Base-by-base conservation (phyloP, 768 basidiomycete species). In the Mrakia blollopis region DNA sequence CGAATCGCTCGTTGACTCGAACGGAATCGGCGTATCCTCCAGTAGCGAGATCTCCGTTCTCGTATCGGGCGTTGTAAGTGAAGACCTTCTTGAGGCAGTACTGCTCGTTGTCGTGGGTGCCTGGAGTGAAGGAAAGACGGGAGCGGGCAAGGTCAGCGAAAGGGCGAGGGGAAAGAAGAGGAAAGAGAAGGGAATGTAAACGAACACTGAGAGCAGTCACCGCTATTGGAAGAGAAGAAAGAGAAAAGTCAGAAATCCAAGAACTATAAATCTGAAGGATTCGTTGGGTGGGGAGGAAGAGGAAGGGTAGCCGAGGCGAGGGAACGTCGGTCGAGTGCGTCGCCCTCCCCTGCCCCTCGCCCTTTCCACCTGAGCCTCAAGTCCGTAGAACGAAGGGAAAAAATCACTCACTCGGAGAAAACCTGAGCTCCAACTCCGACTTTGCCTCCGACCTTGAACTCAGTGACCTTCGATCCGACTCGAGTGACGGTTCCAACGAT, bases 341-440 rank as follows among this genome's bases (percentile, higher is more conserved):
- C 10, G 47, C 47, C 47, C 16, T 50, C 18, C 9, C n/a, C n/a
- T n/a, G n/a, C 10, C 16, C 47, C 21, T 21, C 47, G 47, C 3
- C 7, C 18, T 18, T 18, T 21, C 47, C 2, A 4, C 47, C 13
- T 50, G 39, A 41, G 6, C 11, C 47, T 21, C 47, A 21, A 21
- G 47, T n/a, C n/a, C n/a, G n/a, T n/a, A 18, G 21, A 50, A 50
- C 5, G 7, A 50, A 18, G 5, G 18, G 1, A 50, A 21, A 50
- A 44, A 13, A 44, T 2, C 14, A 44, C 47, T 50, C 47, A 50
- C 47, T 89, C 90, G 23, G 87, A 86, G 71, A 86, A 85, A 37
- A 87, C 87, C 78, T 88, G 88, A n/a, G 82, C 84, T 13, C 86
- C 85, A 8, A 87, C 85, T 47, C 89, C 89, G 78, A 86, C 89